Base-by-base conservation (phyloP, 192 early-diverging fungal genomes). In the Gonapodya sp. region DNA sequence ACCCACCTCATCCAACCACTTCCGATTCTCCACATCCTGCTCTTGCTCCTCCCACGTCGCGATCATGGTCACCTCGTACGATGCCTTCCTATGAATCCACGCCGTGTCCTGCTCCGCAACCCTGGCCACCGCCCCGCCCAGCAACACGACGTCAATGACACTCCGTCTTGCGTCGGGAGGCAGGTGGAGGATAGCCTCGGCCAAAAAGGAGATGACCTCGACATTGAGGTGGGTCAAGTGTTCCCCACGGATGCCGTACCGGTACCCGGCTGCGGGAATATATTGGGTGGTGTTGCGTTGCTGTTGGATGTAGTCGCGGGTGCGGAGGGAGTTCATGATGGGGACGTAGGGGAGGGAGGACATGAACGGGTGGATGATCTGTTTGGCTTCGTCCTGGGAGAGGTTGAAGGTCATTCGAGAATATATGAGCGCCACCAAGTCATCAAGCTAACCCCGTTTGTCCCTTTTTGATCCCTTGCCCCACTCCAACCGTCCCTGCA, bases 241-340 rank as follows among this genome's bases (percentile, higher is more conserved):
- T 34, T 77, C 75, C 30, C 30, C 18, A 33, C 75, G 75, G 75
- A 77, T 34, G 2, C 75, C 75, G 30, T 34, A 77, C 8, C 75
- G 75, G 75, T 77, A 77, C 30, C 75, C 75, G 31, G 75, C 75
- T 8, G 75, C 30, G 75, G 75, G 75, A 34, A 77, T 18, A 33
- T 77, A 77, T 77, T 77, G 75, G 31, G 30, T 77, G 18, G 75
- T 77, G 75, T 77, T 77, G 16, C 75, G 75, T 31, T 77, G 75
- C 75, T 77, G 75, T 33, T 77, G 75, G 75, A 77, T 77, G 75
- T 77, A 77, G 75, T 77, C 75, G 34, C 75, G 75, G 14, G 30
- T 77, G 30, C 34, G 18, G 8, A 77, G 75, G 8, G 75, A 77
- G 75, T 77, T 77, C 75, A 77, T 77, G 8, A 77, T 31, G 8